A percentile compares a stretch with the other conserved stretches of the same genome.
Evolutionary conservation across 2,329 filamentous ascomycete genomes (phyloP).

Genomic region (Arthroderma sp.): DNA sequence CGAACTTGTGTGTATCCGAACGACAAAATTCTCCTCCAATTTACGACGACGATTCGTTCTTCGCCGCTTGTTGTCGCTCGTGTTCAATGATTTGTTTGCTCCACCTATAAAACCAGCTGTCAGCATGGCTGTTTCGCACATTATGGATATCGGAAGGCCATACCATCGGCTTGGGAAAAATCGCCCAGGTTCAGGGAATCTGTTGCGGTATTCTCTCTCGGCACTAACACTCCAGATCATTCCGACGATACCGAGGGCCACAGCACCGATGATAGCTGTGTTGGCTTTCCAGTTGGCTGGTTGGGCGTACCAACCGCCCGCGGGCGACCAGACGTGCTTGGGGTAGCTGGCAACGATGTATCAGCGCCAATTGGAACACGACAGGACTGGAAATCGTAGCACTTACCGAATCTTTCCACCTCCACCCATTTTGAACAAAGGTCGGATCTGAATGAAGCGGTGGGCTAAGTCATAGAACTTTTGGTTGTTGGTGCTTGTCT

Average conservation of each 20-base stretch:
- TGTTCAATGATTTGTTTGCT: slow-evolving; percentile 59
- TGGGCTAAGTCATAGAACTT: no score
- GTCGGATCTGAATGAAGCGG: no score
- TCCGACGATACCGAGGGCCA: slow-evolving; percentile 55
- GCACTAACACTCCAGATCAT: slow-evolving; percentile 61
- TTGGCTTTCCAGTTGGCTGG: slow-evolving; percentile 92
- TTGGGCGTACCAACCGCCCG: slow-evolving; percentile 95
- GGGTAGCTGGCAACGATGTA: slow-evolving; percentile 54
- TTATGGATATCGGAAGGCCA: slow-evolving; percentile 19
- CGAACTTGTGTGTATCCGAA: background rate
- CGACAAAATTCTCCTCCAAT: background rate
- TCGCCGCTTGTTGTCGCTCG: slow-evolving; percentile 38
- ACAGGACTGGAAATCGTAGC: background rate
- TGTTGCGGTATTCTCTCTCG: slow-evolving; percentile 56
- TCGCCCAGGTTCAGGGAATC: slow-evolving; percentile 60
- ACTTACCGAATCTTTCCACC: slow-evolving; percentile 63
- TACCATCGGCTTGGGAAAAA: slow-evolving; percentile 81
- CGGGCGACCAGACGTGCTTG: slow-evolving; percentile 98
- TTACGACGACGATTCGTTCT: slow-evolving; percentile 4
- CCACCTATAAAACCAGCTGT: slow-evolving; percentile 40
- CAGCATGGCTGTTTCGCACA: slow-evolving; percentile 10
- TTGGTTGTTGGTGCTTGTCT: no score
- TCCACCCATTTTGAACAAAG: slow-evolving; percentile 46
- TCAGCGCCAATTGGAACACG: slow-evolving; percentile 8
- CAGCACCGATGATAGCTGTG: slow-evolving; percentile 60